Evolutionary conservation across 306 rosid species (phyloP).

Genomic region (Vigna radiata): DNA sequence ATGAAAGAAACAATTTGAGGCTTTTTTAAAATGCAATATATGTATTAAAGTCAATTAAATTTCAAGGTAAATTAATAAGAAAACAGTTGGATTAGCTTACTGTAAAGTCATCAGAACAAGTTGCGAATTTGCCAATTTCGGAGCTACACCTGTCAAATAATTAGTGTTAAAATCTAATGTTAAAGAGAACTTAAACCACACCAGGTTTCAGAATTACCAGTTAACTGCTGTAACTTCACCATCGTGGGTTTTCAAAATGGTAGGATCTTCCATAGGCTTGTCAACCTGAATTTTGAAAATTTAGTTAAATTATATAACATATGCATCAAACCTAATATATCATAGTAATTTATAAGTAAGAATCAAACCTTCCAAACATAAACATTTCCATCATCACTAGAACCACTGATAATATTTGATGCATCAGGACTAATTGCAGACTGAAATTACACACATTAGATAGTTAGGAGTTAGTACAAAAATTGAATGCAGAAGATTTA

Average conservation of each 20-base stretch:
- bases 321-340: slow-evolving; percentile 11
- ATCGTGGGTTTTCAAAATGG: slow-evolving; percentile 65
- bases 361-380: slow-evolving; percentile 83
- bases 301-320: slow-evolving; percentile 28
- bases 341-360: slow-evolving; percentile 5
- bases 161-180: slow-evolving; percentile 20
- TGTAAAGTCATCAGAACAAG: slow-evolving; percentile 88
- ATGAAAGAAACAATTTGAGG: slow-evolving; percentile 12
- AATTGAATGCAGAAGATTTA: background rate
- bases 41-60: background rate
- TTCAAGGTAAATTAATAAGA: background rate
- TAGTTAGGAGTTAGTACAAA: slow-evolving; percentile 15
- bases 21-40: slow-evolving; percentile 3
- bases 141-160: slow-evolving; percentile 63
- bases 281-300: slow-evolving; percentile 64
- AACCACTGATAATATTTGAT: slow-evolving; percentile 78
- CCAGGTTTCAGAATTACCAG: slow-evolving; percentile 62
- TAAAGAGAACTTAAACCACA: slow-evolving; percentile 29
- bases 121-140: slow-evolving; percentile 85
- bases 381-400: slow-evolving; percentile 87
- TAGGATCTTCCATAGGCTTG: slow-evolving; percentile 68
- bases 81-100: slow-evolving; percentile 50
- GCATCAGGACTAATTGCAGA: slow-evolving; percentile 91
- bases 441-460: slow-evolving; percentile 58
- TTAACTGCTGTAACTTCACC: slow-evolving; percentile 91